Base-by-base conservation (phyloP, 2,329 filamentous ascomycete species). In the Xylaria hypoxylon region DNA sequence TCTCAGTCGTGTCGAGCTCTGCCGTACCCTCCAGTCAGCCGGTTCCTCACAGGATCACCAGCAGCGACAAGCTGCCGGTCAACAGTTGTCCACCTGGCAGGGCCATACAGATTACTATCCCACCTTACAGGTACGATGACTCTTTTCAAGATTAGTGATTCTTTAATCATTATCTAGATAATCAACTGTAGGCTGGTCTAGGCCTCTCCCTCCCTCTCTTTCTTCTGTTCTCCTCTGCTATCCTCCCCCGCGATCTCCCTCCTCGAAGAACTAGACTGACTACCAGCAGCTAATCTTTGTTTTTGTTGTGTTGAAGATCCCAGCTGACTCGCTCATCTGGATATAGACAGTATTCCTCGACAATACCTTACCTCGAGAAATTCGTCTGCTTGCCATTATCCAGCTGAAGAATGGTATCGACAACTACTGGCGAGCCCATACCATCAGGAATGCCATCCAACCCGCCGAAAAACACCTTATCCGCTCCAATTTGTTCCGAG, bases 391-490 rank as follows among this genome's bases (percentile, higher is more conserved):
- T 11, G 92, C 95, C 61, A 89, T 98, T 64, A 97, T 98, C 72
- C 92, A 97, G 77, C 85, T 99, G 60, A 98, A 98, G 78, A 97
- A 98, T 78, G 96, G 94, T 62, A 94, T 98, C 79, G 95, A 98
- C 77, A 94, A 91, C 77, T 93, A 94, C 79, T 99, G 96, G 96
- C 87, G 96, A 15, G 72, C 80, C n/a, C 76, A 93, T 85, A 77
- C 81, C 38, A 72, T 77, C 31, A 84, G 82, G 77, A 92, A 92
- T 38, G 89, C 92, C 56, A 87, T 91, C 63, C 89, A 90, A 77
- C 86, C 87, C 31, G 87, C 91, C 22, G 92, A 97, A 76, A 97
- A 96, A 79, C 82, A 86, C 10, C 77, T 86, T 42, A 96, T 99
- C 60, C 89, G 95, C 56, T 87, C 87, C 4, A 87, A 90, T 26